Percentiles rank a stretch among this genome's conserved stretches.
Conservation (phyloP, 2,329 filamentous ascomycete species). For the Botrytis galanthina region DNA sequence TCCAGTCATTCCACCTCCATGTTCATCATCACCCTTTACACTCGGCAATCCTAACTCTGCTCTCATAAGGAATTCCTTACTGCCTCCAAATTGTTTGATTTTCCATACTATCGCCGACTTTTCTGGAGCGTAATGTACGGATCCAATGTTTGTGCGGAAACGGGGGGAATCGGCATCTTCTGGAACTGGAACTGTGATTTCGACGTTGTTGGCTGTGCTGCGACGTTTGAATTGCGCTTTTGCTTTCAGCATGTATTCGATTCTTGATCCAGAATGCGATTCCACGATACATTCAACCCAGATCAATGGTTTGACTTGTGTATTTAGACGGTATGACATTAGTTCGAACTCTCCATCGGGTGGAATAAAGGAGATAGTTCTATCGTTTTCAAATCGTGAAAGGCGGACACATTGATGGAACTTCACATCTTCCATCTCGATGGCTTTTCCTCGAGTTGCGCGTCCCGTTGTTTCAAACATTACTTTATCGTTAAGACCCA, state of each 20-base stretch:
- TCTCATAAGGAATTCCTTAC: conserved; percentile 97
- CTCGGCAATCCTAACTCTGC: conserved; percentile 92
- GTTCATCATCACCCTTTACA: conserved; percentile 92
- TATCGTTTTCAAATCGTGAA: conserved; percentile 95
- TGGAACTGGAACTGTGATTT: conserved; percentile 94
- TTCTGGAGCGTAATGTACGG: conserved; percentile 95
- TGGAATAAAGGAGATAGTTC: conserved; percentile 97
- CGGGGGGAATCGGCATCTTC: conserved; percentile 95
- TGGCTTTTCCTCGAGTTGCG: conserved; percentile 90
- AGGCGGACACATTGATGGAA: conserved; percentile 98
- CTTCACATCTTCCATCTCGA: conserved; percentile 99
- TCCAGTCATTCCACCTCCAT: conserved; percentile 95
- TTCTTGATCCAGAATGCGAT: conserved; percentile 88
- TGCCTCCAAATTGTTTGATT: conserved; percentile 99
- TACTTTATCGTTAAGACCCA: conserved; percentile 97
- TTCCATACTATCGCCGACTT: conserved; percentile 99
- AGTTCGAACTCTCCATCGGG: conserved; percentile 98
- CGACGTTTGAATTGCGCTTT: conserved; percentile 97
- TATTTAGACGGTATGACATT: conserved; percentile 98
- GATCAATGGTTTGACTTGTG: conserved; percentile 95
- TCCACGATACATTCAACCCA: conserved; percentile 99
- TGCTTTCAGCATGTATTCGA: conserved; percentile 99
- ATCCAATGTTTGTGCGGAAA: conserved; percentile 96
- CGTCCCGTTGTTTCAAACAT: conserved; percentile 99
- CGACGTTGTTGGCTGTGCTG: conserved; percentile 97